phyloP scores from a whole-genome alignment of 345 rosid genomes.

The Durio zibethinus region DNA sequence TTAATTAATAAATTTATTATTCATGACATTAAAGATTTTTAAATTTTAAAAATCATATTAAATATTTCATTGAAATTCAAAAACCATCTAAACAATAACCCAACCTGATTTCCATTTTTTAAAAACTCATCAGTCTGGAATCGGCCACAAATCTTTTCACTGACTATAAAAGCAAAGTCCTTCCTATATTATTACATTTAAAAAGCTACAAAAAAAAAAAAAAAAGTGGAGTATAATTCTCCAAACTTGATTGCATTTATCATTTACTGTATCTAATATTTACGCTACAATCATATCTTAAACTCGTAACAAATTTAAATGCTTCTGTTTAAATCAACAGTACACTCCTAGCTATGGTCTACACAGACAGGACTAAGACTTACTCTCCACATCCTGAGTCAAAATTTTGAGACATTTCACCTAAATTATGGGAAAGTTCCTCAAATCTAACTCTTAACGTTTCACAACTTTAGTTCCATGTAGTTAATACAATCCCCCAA shows the following conservation, averaged over 20 bases:
- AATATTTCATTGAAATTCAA: too few relatives aligned
- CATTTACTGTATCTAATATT: neutral
- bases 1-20: too few relatives aligned
- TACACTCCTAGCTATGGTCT: neutral
- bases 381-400: neutral
- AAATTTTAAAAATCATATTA: too few relatives aligned
- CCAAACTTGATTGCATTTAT: neutral
- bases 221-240: neutral
- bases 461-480: neutral
- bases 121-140: too few relatives aligned
- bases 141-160: neutral
- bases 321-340: neutral
- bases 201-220: neutral
- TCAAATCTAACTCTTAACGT: neutral
- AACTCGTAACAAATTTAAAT: neutral
- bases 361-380: neutral
- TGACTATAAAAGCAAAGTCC: neutral
- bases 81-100: too few relatives aligned
- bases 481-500: neutral
- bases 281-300: neutral
- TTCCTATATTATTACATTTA: neutral
- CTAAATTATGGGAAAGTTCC: neutral
- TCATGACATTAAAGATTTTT: too few relatives aligned
- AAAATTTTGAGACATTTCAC: slow-evolving; percentile 2
- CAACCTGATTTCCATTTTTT: too few relatives aligned